Evolutionary conservation across 2,329 filamentous ascomycete species (phyloP).

Genomic region (Phyllosticta paracitricarpa): DNA sequence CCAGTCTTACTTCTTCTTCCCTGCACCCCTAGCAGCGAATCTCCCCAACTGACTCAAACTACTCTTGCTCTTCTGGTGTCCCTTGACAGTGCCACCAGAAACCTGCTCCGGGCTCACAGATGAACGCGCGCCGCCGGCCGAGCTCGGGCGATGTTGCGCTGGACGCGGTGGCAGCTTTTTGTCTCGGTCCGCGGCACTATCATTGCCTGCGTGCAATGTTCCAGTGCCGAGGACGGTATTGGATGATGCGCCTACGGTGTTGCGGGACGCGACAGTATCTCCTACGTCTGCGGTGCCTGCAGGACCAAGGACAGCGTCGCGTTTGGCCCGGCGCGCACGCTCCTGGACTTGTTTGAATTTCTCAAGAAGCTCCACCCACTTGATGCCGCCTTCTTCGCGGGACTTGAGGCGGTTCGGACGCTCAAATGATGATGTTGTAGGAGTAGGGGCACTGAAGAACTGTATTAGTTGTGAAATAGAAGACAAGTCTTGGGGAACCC

Average conservation of each 20-base stretch:
- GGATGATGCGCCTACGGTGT: slow-evolving; percentile 14
- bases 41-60: slow-evolving; percentile 35
- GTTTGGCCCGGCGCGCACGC: slow-evolving; percentile 61
- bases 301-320: slow-evolving; percentile 35
- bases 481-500: slow-evolving; percentile 35
- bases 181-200: slow-evolving; percentile 9
- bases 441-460: slow-evolving; percentile 2
- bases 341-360: slow-evolving; percentile 93
- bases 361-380: slow-evolving; percentile 86
- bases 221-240: slow-evolving; percentile 12
- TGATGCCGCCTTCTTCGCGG: slow-evolving; percentile 73
- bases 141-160: background rate
- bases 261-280: slow-evolving; percentile 15
- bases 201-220: slow-evolving; percentile 13
- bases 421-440: slow-evolving; percentile 34
- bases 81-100: slow-evolving; percentile 16
- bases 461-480: background rate
- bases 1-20: slow-evolving; percentile 14
- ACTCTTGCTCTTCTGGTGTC: slow-evolving; percentile 27
- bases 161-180: slow-evolving; percentile 16
- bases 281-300: background rate
- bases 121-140: slow-evolving; percentile 13
- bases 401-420: slow-evolving; percentile 64
- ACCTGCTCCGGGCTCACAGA: slow-evolving; percentile 16
- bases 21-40: slow-evolving; percentile 33